A percentile compares a stretch with the other conserved stretches of the same genome.
Conservation (phyloP, 2,329 filamentous ascomycete species). For the Alternaria dauci region DNA sequence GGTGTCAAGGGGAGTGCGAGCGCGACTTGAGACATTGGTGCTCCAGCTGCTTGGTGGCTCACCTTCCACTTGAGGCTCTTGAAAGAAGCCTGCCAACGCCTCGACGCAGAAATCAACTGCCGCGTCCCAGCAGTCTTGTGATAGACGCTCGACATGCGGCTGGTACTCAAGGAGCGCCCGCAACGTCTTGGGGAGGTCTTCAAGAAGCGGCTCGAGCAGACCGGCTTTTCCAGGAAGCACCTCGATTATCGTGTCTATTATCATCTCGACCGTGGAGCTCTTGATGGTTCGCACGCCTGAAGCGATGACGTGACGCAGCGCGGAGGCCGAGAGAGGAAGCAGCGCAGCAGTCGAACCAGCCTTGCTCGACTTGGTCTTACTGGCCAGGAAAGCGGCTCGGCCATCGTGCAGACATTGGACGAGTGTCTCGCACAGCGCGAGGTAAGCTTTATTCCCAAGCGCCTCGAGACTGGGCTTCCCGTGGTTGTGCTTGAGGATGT, state of each 20-base stretch:
- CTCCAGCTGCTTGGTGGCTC: constrained; percentile 40
- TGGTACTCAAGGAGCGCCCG: constrained; percentile 73
- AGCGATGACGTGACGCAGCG: constrained; percentile 75
- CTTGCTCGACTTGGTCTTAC: constrained; percentile 53
- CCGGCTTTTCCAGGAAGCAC: constrained; percentile 70
- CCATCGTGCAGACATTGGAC: constrained; percentile 75
- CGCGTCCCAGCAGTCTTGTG: constrained; percentile 71
- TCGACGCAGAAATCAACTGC: constrained; percentile 76
- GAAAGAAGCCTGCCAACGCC: constrained; percentile 58
- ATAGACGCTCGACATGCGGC: constrained; percentile 82
- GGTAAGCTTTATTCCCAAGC: constrained; percentile 79
- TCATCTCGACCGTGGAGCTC: constrained; percentile 77
- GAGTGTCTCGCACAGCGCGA: constrained; percentile 80
- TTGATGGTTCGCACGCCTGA: constrained; percentile 73
- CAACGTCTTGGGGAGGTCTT: constrained; percentile 82
- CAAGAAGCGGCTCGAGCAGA: constrained; percentile 73
- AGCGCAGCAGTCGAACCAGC: constrained; percentile 51
- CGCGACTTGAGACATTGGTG: constrained; percentile 40
- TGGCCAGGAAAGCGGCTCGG: constrained; percentile 67
- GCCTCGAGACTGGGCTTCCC: constrained; percentile 51
- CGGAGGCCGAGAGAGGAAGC: constrained; percentile 73
- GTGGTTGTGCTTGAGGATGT: constrained; percentile 64
- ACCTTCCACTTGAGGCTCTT: constrained; percentile 27
- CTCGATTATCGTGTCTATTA: constrained; percentile 84
- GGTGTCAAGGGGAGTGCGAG: constrained; percentile 43